Base-by-base conservation (phyloP, 2,329 filamentous ascomycete species). In the Ophiostoma ulmi region DNA sequence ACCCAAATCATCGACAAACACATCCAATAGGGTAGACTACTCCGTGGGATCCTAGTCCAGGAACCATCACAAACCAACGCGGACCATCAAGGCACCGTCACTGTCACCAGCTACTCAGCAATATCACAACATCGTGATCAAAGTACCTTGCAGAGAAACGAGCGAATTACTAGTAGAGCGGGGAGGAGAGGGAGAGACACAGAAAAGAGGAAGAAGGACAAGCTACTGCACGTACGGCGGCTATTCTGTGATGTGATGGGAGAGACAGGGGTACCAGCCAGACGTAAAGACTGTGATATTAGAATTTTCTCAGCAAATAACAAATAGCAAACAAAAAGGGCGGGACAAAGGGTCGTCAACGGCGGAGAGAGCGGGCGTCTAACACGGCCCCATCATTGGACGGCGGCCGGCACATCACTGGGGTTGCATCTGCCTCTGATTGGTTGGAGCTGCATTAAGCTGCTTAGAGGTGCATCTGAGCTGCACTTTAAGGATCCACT, bases 141-240 rank as follows among this genome's bases (percentile, higher is more conserved):
- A 44, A 48, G 44, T 48, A 48, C 44, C 44, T n/a, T 48, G 44
- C 44, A 48, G 44, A 48, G 44, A 44, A 44, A 10, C 14, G 39
- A 11, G 39, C 11, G 11, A 44, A 44, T 10, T 8, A 55, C 20
- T n/a, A 22, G 17, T 13, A 55, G 17, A n/a, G 48, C n/a, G 20
- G 14, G 48, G 22, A n/a, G 44, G 14, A 1, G 14, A 17, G 13
- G 44, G n/a, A 22, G 39, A 52, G 26, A 55, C 5, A n/a, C 20
- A 55, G 20, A 55, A 13, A 22, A 6, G 38, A 31, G 20, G n/a
- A 10, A 52, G 26, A 52, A 48, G 22, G 11, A n/a, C 31, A 69
- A 31, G 55, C 71, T 70, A 70, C 71, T 73, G 72, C 72, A 73
- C 44, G 68, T 41, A 64, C 68, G 72, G 72, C 72, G 72, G 72